Evolutionary conservation across 192 early-diverging fungal genomes (phyloP), one percentile per base, ranked within the genome.

Genomic region (Coemansia sp.): DNA sequence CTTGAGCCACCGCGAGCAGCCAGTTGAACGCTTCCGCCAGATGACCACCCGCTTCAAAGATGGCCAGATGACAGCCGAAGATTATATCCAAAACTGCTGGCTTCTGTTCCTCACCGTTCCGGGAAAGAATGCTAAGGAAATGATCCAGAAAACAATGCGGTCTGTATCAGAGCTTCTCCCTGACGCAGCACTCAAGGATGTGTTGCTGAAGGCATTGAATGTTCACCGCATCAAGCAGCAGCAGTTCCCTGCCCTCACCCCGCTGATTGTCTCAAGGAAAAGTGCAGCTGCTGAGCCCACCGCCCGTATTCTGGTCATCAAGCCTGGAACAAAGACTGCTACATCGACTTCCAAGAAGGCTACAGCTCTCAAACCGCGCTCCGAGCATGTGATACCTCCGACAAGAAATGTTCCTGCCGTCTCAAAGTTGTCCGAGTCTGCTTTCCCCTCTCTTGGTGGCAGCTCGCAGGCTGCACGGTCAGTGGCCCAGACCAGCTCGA

Each of bases 21-120:
- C 76, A 9, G 76, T 79, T 41, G 58, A 67, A 32, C 70, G 76
- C 5, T 79, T 79, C 64, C 70, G 72, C 25, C 55, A 73, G 43
- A 67, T 79, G 32, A 79, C 76, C 14, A 74, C 67, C 7, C 64
- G 56, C 41, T 79, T 61, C 65, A 79, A 73, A 19, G 56, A 73
- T 47, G 58, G 35, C 17, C 27, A 58, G 25, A 55, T 69, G 24
- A 37, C 63, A 3, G 71, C 76, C 1, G 59, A 37, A 2, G 76
- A 79, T n/a, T 79, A 79, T 49, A 66, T 79, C 8, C 59, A 74
- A 23, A 74, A 63, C 66, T 74, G 72, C 60, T 79, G 76, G 76
- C 71, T 73, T 2, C 47, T 79, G 25, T 79, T 79, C 57, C 67
- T 79, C 5, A 79, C 76, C 1, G 76, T 74, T 10, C 76, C 76